These are phyloP conservation scores for Pestalotiopsis sp. DNA, from an alignment of 2,329 filamentous ascomycete genomes.

Conservation along the genomic window DNA sequence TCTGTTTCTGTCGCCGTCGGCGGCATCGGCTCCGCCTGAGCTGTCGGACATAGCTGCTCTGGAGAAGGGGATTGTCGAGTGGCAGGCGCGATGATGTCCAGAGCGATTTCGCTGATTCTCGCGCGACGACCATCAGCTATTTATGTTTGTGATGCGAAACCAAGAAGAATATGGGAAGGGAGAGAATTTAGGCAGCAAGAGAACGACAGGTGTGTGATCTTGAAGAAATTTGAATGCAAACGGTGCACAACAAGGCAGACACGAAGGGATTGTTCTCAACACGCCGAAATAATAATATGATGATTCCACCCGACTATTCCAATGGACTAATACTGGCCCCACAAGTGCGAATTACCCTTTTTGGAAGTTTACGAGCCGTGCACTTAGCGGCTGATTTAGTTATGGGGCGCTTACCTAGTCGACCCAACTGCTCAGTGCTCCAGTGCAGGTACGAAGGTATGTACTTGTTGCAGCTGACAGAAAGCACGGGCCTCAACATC, in stretches of 20 bases:
- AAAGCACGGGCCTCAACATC: too few relatives aligned
- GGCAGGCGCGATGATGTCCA: neutral
- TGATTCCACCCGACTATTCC: neutral
- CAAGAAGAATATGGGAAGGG: too few relatives aligned
- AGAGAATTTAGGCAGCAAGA: too few relatives aligned
- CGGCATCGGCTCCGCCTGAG: neutral
- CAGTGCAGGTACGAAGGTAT: too few relatives aligned
- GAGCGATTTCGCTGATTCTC: too few relatives aligned
- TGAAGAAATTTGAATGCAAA: too few relatives aligned
- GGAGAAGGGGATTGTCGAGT: neutral
- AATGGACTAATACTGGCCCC: constrained; percentile 27
- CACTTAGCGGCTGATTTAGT: too few relatives aligned
- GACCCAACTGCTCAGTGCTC: too few relatives aligned
- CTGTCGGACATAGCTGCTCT: neutral
- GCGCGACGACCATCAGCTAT: too few relatives aligned
- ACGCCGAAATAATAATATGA: neutral
- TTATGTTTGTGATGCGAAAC: too few relatives aligned
- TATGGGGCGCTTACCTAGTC: too few relatives aligned
- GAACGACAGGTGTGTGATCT: too few relatives aligned
- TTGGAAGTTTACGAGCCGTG: constrained; percentile 1
- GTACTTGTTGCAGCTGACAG: neutral
- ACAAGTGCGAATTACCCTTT: neutral
- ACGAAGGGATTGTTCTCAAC: neutral
- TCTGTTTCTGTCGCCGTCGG: neutral
- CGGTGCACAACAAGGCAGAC: neutral